These are phyloP conservation scores for Ceratocystis papillata DNA, from an alignment of 2,329 filamentous ascomycete species.

Conservation along the genomic window DNA sequence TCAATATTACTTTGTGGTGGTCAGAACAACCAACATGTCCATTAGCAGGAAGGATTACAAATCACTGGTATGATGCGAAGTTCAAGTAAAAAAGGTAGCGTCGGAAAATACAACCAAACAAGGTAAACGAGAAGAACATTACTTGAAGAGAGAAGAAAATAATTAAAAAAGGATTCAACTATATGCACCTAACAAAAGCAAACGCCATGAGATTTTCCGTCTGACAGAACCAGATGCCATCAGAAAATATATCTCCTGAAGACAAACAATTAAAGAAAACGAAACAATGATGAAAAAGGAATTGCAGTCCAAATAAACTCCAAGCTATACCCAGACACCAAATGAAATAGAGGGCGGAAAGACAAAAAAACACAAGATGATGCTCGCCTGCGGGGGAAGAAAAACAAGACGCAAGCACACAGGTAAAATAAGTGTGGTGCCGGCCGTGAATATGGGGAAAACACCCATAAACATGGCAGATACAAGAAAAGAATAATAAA, in stretches of 20 bases:
- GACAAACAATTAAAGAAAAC: background rate
- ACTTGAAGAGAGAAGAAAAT: background rate
- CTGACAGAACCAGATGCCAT: background rate
- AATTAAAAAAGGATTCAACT: background rate
- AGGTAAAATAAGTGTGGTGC: background rate
- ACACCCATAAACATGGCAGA: background rate
- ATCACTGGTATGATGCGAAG: background rate
- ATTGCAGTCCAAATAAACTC: slow-evolving; percentile 15
- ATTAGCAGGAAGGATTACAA: background rate
- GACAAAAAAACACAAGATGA: background rate
- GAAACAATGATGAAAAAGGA: slow-evolving; percentile 1
- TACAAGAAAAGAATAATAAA: background rate
- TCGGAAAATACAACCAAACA: background rate
- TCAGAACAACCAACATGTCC: background rate
- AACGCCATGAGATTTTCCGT: background rate
- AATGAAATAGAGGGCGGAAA: background rate
- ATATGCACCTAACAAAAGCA: background rate
- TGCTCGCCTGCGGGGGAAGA: slow-evolving; percentile 3
- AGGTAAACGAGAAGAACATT: background rate
- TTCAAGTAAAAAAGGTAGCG: background rate
- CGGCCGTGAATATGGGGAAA: background rate
- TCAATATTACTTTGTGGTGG: background rate
- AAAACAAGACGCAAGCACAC: slow-evolving; percentile 16
- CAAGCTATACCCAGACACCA: slow-evolving; percentile 14
- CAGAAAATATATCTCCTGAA: background rate